A percentile compares a stretch with the other conserved stretches of the same genome.
Evolutionary conservation across 306 rosid species (phyloP).

Genomic region (Cyclanthera cordifolia): DNA sequence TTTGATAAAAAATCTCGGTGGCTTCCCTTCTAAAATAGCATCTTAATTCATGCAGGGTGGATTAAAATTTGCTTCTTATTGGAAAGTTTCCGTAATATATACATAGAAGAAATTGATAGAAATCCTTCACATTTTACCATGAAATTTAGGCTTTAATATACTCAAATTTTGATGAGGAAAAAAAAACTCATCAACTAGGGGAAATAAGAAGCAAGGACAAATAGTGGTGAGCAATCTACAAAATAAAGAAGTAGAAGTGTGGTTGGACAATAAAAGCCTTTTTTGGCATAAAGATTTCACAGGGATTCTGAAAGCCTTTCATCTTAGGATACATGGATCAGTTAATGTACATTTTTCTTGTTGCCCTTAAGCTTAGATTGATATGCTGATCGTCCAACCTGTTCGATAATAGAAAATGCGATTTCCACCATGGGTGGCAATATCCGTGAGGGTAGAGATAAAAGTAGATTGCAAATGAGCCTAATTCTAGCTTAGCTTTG

Average conservation of each 20-base stretch:
- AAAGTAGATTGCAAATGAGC: background rate
- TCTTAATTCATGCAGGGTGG: background rate
- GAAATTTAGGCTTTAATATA: background rate
- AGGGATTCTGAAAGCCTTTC: background rate
- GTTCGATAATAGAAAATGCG: background rate
- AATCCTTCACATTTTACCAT: background rate
- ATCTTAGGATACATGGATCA: background rate
- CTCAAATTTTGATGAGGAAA: background rate
- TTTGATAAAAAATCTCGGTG: slow-evolving; percentile 5
- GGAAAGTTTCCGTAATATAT: background rate
- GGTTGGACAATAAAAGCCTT: background rate
- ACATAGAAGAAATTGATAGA: background rate
- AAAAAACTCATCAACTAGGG: background rate
- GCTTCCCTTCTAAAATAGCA: slow-evolving; percentile 3
- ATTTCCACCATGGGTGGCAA: background rate
- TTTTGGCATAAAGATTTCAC: background rate
- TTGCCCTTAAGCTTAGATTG: background rate
- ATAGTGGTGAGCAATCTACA: background rate
- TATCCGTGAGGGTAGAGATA: background rate
- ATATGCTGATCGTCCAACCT: background rate
- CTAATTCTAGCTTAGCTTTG: background rate
- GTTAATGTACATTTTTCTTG: background rate
- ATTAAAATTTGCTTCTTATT: background rate
- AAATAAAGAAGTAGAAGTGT: background rate
- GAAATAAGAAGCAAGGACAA: background rate